These are phyloP conservation scores for Patellifolia procumbens DNA, from an alignment of 179 eudicot species.

Conservation along the genomic window DNA sequence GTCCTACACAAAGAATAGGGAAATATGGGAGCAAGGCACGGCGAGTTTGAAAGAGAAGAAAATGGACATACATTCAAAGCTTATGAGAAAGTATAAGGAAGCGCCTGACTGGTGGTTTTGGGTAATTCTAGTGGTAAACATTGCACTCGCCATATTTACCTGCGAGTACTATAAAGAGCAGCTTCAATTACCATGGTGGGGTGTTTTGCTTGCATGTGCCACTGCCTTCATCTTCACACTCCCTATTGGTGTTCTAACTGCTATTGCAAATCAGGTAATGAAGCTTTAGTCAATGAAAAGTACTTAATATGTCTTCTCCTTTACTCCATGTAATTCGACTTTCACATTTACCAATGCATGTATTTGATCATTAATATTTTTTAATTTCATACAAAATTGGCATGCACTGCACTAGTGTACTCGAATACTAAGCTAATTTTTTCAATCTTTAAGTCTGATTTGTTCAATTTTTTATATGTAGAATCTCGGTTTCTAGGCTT, in stretches of 20 bases:
- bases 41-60: conserved; percentile 73
- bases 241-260: conserved; percentile 89
- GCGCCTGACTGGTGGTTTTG: conserved; percentile 99
- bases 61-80: conserved; percentile 80
- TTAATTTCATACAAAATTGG: too few species aligned
- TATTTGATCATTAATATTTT: too few species aligned
- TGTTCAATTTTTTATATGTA: too few species aligned
- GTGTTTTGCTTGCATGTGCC: conserved; percentile 79
- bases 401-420: too few species aligned
- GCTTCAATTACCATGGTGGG: conserved; percentile 99
- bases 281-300: too few species aligned
- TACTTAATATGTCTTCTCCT: too few species aligned
- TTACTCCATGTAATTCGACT: too few species aligned
- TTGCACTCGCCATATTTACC: conserved; percentile 64
- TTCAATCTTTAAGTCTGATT: too few species aligned
- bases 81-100: conserved; percentile 80
- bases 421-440: too few species aligned
- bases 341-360: too few species aligned
- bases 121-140: conserved; percentile 64
- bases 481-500: too few species aligned
- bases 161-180: conserved; percentile 92
- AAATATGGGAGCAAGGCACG: conserved; percentile 86
- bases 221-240: conserved; percentile 91
- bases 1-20: conserved; percentile 38
- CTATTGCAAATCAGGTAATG: conserved; percentile 87